A percentile compares a stretch with the other conserved stretches of the same genome.
Evolutionary conservation across 2,329 filamentous ascomycete genomes (phyloP).

Genomic region (Curvularia verruculosa): DNA sequence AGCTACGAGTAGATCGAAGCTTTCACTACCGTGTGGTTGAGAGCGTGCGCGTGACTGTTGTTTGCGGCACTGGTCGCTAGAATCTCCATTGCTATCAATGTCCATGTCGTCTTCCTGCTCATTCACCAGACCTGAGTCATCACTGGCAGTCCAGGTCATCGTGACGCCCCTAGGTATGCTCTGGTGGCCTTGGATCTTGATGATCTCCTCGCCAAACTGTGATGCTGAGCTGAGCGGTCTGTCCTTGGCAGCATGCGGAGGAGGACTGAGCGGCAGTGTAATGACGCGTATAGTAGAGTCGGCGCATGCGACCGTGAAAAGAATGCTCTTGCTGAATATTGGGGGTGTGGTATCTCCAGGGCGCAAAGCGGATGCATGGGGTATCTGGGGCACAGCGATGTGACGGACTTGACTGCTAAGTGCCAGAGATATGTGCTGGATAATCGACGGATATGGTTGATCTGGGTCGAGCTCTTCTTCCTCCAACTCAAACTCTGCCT

Average conservation of each 20-base stretch:
- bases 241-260: constrained; percentile 50
- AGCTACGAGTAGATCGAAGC: constrained; percentile 51
- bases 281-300: constrained; percentile 64
- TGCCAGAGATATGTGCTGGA: constrained; percentile 62
- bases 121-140: constrained; percentile 25
- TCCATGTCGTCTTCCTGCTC: constrained; percentile 45
- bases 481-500: constrained; percentile 58
- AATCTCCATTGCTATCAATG: constrained; percentile 39
- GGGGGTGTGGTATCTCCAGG: constrained; percentile 51
- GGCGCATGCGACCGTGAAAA: constrained; percentile 61
- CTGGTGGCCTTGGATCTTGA: constrained; percentile 59
- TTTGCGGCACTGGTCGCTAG: constrained; percentile 25
- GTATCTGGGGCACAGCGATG: constrained; percentile 57
- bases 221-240: constrained; percentile 30
- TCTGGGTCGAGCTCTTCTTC: constrained; percentile 65
- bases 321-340: constrained; percentile 57
- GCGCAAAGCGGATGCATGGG: constrained; percentile 38
- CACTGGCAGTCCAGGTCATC: constrained; percentile 57
- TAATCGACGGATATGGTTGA: constrained; percentile 60
- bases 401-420: constrained; percentile 61
- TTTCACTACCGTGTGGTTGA: constrained; percentile 29
- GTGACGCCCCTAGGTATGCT: constrained; percentile 58
- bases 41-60: constrained; percentile 33
- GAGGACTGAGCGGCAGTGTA: constrained; percentile 61
- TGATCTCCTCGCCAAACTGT: constrained; percentile 53